These are phyloP conservation scores for Ophiostoma fasciatum DNA, from an alignment of 2,329 filamentous ascomycete genomes.

Conservation along the genomic window DNA sequence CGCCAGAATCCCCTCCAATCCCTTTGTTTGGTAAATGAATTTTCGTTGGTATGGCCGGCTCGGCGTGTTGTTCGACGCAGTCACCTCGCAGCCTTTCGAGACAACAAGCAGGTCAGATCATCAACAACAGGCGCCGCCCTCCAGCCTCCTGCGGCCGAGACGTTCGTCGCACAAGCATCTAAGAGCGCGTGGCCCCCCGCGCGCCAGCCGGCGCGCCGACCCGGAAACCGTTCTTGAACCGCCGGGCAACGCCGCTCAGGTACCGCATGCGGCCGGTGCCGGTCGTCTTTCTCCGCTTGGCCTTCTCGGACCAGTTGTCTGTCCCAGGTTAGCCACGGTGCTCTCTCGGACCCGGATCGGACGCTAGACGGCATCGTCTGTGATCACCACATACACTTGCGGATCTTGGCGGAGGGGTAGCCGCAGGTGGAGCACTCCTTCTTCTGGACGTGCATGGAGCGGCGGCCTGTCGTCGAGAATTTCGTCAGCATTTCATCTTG, in stretches of 20 bases:
- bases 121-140: background rate
- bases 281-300: constrained; percentile 98
- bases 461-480: constrained; percentile 63
- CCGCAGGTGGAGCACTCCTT: constrained; percentile 91
- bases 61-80: too few relatives aligned
- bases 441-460: constrained; percentile 99
- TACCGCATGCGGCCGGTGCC: constrained; percentile 93
- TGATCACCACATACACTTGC: constrained; percentile 75
- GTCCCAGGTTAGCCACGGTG: constrained; percentile 12
- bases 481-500: background rate
- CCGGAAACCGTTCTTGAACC: constrained; percentile 98
- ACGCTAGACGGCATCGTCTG: too few relatives aligned
- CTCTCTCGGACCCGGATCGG: background rate
- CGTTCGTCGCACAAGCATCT: too few relatives aligned
- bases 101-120: too few relatives aligned
- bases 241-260: constrained; percentile 81
- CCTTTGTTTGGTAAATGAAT: too few relatives aligned
- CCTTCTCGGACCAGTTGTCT: constrained; percentile 99
- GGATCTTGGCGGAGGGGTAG: constrained; percentile 92
- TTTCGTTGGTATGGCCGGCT: too few relatives aligned
- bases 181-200: constrained; percentile 41
- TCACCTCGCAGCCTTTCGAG: too few relatives aligned
- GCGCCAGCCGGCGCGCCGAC: constrained; percentile 73
- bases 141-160: too few relatives aligned
- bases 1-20: too few relatives aligned